These are phyloP conservation scores for Dillenia suffruticosa DNA, from an alignment of 164 flowering plant genomes.

Conservation along the genomic window DNA sequence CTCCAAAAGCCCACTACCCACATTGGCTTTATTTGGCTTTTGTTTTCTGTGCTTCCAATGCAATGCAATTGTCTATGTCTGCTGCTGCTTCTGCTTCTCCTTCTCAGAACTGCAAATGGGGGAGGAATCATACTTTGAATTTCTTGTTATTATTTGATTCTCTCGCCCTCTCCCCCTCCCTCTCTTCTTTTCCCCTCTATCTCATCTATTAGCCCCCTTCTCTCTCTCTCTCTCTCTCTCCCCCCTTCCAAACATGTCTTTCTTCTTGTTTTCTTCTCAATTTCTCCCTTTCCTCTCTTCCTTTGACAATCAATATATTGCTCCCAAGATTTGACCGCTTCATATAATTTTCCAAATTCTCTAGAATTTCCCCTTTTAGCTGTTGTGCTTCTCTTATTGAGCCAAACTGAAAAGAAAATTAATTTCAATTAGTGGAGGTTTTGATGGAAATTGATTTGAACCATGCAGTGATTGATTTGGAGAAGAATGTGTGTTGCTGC, in stretches of 20 bases:
- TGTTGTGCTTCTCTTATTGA: constrained; percentile 8
- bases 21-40: constrained; percentile 48
- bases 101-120: constrained; percentile 57
- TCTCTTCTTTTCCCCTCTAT: constrained; percentile 5
- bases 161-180: constrained; percentile 16
- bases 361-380: constrained; percentile 3
- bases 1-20: constrained; percentile 30
- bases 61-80: constrained; percentile 57
- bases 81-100: constrained; percentile 50
- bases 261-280: constrained; percentile 4
- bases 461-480: constrained; percentile 54
- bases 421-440: constrained; percentile 4
- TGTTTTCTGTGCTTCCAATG: constrained; percentile 31
- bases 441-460: constrained; percentile 95
- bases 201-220: constrained; percentile 9
- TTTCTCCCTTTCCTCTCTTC: constrained; percentile 9
- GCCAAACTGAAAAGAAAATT: constrained; percentile 5
- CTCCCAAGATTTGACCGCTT: no score
- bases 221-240: constrained; percentile 12
- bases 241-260: constrained; percentile 14
- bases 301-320: background rate
- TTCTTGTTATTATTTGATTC: constrained; percentile 60
- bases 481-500: constrained; percentile 32
- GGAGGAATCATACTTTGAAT: constrained; percentile 58
- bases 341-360: background rate